These are phyloP conservation scores for Phytophthora kernoviae DNA, from an alignment of 352 stramenopile genomes.

Conservation along the genomic window DNA sequence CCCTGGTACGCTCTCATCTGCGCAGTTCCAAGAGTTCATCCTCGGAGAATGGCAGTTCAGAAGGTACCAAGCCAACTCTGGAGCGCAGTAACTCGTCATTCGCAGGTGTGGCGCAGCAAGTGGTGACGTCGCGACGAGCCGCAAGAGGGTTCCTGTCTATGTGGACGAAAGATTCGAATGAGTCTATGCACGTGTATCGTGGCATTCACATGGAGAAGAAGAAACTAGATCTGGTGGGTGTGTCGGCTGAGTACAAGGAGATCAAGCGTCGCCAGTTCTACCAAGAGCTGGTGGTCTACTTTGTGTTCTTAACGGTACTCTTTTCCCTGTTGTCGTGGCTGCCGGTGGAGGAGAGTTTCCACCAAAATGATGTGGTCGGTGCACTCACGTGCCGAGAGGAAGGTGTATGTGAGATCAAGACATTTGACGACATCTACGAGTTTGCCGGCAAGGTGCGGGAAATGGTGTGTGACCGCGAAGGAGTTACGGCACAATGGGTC, in stretches of 20 bases:
- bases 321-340: slow-evolving; percentile 83
- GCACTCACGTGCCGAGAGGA: slow-evolving; percentile 79
- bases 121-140: slow-evolving; percentile 74
- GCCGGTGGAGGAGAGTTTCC: slow-evolving; percentile 80
- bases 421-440: slow-evolving; percentile 77
- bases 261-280: slow-evolving; percentile 89
- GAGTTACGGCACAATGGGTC: slow-evolving; percentile 70
- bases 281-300: slow-evolving; percentile 87
- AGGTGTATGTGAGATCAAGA: slow-evolving; percentile 81
- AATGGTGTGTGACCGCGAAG: slow-evolving; percentile 60
- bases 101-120: slow-evolving; percentile 73
- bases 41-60: slow-evolving; percentile 4
- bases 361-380: slow-evolving; percentile 86
- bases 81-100: slow-evolving; percentile 60
- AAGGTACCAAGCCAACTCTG: slow-evolving; percentile 5
- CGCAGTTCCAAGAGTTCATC: slow-evolving; percentile 41
- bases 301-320: slow-evolving; percentile 77
- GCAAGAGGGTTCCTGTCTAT: slow-evolving; percentile 76
- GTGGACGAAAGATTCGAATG: slow-evolving; percentile 61
- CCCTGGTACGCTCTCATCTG: slow-evolving; percentile 65
- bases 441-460: slow-evolving; percentile 63
- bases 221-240: slow-evolving; percentile 78
- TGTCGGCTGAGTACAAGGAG: slow-evolving; percentile 87
- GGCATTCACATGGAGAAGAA: slow-evolving; percentile 92
- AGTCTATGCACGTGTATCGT: slow-evolving; percentile 68